These are phyloP conservation scores for Fusarium sp. DNA, from an alignment of 2,329 filamentous ascomycete genomes.

Conservation along the genomic window DNA sequence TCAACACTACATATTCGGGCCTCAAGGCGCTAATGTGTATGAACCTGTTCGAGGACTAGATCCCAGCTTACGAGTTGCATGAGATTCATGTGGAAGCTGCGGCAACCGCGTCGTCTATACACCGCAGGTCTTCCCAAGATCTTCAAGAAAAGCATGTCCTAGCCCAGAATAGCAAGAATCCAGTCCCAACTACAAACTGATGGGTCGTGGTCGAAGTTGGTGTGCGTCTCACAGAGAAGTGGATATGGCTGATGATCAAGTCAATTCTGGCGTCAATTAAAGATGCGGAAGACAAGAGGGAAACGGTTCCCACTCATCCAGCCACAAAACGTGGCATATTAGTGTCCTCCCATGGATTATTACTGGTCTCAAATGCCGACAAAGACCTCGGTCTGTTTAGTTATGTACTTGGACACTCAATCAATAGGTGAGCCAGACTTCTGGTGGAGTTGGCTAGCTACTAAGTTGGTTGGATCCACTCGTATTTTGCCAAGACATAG, in stretches of 20 bases:
- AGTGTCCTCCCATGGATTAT: not conserved
- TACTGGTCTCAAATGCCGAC: conserved; percentile 5
- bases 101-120: not conserved
- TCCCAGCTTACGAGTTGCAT: not conserved
- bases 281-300: not conserved
- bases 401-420: not conserved
- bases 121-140: not conserved
- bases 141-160: not conserved
- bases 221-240: not conserved
- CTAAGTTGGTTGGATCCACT: not conserved
- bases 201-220: too few relatives aligned
- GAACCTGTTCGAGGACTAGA: not conserved
- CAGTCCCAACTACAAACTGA: not conserved
- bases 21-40: not conserved
- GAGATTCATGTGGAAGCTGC: conserved; percentile 1
- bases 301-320: not conserved
- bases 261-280: not conserved
- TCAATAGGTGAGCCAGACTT: not conserved
- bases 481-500: not conserved
- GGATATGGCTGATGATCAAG: not conserved
- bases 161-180: not conserved
- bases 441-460: not conserved
- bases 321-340: conserved; percentile 7
- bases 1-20: not conserved
- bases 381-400: conserved; percentile 4